Evolutionary conservation across 2,329 filamentous ascomycete genomes (phyloP).

Genomic region (Aspergillus melleus): DNA sequence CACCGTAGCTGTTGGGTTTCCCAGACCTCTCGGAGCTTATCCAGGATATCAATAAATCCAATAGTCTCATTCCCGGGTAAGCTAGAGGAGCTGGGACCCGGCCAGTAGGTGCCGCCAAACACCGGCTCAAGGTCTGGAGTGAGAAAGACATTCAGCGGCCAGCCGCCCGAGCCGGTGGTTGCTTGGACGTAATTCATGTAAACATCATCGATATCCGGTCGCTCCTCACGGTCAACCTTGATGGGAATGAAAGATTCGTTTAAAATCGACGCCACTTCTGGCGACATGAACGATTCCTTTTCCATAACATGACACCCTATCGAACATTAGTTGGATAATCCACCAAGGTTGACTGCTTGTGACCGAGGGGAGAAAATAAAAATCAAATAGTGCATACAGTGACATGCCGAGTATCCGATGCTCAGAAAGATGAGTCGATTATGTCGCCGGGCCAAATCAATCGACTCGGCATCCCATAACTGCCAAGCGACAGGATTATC

Average conservation of each 20-base stretch:
- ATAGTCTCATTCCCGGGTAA: constrained; percentile 58
- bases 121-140: constrained; percentile 91
- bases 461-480: constrained; percentile 73
- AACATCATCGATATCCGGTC: constrained; percentile 89
- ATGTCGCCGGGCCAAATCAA: constrained; percentile 73
- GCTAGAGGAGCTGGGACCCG: constrained; percentile 66
- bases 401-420: constrained; percentile 92
- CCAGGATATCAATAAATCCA: constrained; percentile 79
- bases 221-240: constrained; percentile 89
- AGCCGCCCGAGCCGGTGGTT: constrained; percentile 84
- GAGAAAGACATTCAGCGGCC: constrained; percentile 95
- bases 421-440: constrained; percentile 92
- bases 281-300: constrained; percentile 84
- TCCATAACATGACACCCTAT: constrained; percentile 87
- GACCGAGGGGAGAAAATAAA: no score
- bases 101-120: constrained; percentile 96
- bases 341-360: not conserved
- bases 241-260: constrained; percentile 89
- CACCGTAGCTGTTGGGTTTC: constrained; percentile 79
- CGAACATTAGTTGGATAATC: constrained; percentile 17
- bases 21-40: constrained; percentile 76
- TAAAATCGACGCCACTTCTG: constrained; percentile 74
- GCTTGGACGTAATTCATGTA: constrained; percentile 99
- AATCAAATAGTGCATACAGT: constrained; percentile 63
- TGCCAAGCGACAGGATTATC: constrained; percentile 91